Evolutionary conservation across 768 basidiomycete species (phyloP).

Genomic region (Suillus spraguei): DNA sequence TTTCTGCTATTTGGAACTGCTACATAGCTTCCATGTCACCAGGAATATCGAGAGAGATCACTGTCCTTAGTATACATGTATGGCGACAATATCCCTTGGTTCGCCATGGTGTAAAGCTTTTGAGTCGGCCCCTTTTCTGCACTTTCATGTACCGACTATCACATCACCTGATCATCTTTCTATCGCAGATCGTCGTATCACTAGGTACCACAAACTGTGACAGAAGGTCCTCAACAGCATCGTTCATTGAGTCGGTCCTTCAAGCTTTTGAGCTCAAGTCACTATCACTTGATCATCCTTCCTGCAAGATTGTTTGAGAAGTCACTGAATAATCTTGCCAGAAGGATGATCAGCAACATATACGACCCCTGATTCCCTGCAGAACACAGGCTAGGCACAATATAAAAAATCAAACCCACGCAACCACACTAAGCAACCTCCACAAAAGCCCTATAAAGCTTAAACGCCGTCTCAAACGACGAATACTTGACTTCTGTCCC

Average conservation of each 20-base stretch:
- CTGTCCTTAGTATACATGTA: background rate
- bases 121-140: background rate
- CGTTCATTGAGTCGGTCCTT: background rate
- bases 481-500: conserved; percentile 52
- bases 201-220: background rate
- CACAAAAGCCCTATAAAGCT: conserved; percentile 15
- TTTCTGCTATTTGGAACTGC: no score
- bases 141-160: background rate
- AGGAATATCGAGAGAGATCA: no score
- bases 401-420: background rate
- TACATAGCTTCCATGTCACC: no score
- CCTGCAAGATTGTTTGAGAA: background rate
- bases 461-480: conserved; percentile 23
- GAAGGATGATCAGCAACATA: background rate
- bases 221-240: background rate
- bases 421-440: conserved; percentile 1
- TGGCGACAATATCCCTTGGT: background rate
- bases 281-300: background rate
- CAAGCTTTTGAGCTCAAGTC: background rate
- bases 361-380: background rate
- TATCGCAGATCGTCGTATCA: background rate
- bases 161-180: background rate
- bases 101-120: background rate
- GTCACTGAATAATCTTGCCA: no score
- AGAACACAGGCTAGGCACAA: background rate